Conservation (phyloP, 345 rosid species). For the Eucalyptus decipiens region DNA sequence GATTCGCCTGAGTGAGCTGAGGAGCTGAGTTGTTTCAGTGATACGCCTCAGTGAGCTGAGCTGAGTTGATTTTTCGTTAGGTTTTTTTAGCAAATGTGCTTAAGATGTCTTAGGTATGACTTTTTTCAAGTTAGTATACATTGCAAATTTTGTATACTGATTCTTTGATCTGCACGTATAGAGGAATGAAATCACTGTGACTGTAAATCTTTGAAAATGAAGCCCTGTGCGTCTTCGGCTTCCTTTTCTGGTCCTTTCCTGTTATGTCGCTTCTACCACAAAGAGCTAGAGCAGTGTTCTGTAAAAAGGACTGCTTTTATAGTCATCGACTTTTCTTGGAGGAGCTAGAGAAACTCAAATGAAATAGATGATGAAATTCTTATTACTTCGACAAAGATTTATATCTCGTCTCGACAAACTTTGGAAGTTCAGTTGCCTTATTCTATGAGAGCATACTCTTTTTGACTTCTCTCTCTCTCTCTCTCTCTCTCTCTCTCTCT, state of each 20-base stretch:
- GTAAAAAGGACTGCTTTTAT: not conserved
- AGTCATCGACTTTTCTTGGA: not conserved
- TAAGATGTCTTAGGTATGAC: not conserved
- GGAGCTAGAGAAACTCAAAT: not conserved
- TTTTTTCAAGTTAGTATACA: not conserved
- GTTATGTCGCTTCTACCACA: not conserved
- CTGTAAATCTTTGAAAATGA: too few relatives aligned
- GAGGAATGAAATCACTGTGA: not conserved
- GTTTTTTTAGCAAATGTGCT: not conserved
- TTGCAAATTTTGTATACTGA: not conserved
- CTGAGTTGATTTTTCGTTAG: not conserved
- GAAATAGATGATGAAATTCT: not conserved
- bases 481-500: too few relatives aligned
- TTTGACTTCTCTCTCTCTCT: too few relatives aligned
- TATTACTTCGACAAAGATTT: not conserved
- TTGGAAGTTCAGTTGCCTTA: too few relatives aligned
- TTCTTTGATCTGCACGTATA: not conserved
- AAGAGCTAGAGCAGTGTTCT: not conserved
- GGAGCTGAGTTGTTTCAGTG: too few relatives aligned
- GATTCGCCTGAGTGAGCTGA: too few relatives aligned
- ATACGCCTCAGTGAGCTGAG: not conserved
- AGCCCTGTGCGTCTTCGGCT: too few relatives aligned
- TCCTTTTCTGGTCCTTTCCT: not conserved
- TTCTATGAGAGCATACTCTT: too few relatives aligned
- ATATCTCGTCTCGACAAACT: not conserved